Evolutionary conservation across 2,329 filamentous ascomycete genomes (phyloP).

Genomic region (Cryoendolithus antarcticus): DNA sequence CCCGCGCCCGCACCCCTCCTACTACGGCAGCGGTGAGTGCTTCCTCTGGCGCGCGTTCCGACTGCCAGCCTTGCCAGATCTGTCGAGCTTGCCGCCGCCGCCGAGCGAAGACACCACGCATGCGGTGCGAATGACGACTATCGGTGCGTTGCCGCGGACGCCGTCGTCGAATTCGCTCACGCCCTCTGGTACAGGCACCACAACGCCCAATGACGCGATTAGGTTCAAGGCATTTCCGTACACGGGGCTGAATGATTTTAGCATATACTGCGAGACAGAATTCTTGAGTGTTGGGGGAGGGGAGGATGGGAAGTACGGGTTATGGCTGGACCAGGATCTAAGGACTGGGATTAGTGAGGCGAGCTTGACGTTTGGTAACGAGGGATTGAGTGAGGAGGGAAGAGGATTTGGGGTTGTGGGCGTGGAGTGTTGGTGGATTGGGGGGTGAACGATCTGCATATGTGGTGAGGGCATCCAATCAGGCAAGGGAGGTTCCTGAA

Average conservation of each 20-base stretch:
- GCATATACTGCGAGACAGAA: constrained; percentile 78
- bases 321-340: constrained; percentile 83
- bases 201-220: constrained; percentile 54
- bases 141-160: constrained; percentile 18
- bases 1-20: constrained; percentile 67
- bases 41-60: constrained; percentile 75
- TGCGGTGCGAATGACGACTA: constrained; percentile 48
- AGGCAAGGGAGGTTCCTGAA: no score
- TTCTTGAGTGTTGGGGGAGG: constrained; percentile 80
- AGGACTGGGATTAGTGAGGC: constrained; percentile 71
- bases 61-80: constrained; percentile 43
- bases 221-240: constrained; percentile 97
- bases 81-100: constrained; percentile 52
- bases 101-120: constrained; percentile 55
- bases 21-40: constrained; percentile 93
- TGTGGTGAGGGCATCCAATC: no score
- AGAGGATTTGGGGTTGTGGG: constrained; percentile 83
- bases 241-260: constrained; percentile 90
- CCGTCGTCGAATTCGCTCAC: neutral
- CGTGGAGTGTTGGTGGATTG: constrained; percentile 88
- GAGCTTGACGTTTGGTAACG: constrained; percentile 90
- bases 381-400: constrained; percentile 83
- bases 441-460: constrained; percentile 23
- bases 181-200: constrained; percentile 5
- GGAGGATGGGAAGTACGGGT: constrained; percentile 74